Evolutionary conservation across 345 rosid genomes (phyloP), one percentile per base, ranked within the genome.

Genomic region (Ailanthus altissimus): DNA sequence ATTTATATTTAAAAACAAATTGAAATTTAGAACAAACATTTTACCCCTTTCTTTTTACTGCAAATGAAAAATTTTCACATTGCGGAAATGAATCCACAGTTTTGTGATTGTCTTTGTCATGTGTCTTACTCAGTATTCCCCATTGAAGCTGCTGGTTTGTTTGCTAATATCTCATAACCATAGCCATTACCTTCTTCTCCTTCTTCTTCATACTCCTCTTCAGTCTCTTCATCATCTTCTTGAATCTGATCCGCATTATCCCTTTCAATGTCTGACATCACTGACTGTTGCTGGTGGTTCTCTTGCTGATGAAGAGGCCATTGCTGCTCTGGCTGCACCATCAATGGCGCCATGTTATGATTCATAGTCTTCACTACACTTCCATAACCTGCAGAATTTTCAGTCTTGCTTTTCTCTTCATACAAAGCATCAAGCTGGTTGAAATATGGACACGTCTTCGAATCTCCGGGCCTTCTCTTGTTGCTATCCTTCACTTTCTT

Each of bases 401-500:
- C 82, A 5, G 10, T 51, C 67, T 67, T 84, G 80, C 65, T 77
- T 80, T 74, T 87, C 77, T 87, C 84, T 75, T 58, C 83, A 72
- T 87, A 85, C 50, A 87, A 71, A 70, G 85, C 88, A 8, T 87
- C 88, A 40, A 87, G 90, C 58, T 81, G 88, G 40, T 81, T 81
- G 66, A 81, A 89, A 73, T 89, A 89, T 9, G 92, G 89, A 69
- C 92, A 89, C 6, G 92, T 89, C 69, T 87, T 89, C 59, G 90
- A 85, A 79, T 87, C 89, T 11, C 82, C 89, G 0, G 88, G 83
- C 78, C 92, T 78, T 77, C 68, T 83, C 81, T 80, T 87, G 83
- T 83, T 87, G 66, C 87, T 82, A 47, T 87, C 89, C 57, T 87
- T 89, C 68, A 87, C 90, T 82, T 85, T 87, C 84, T 89, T 89